phyloP scores from a whole-genome alignment of 345 rosid species.

The Limnanthes douglasii region DNA sequence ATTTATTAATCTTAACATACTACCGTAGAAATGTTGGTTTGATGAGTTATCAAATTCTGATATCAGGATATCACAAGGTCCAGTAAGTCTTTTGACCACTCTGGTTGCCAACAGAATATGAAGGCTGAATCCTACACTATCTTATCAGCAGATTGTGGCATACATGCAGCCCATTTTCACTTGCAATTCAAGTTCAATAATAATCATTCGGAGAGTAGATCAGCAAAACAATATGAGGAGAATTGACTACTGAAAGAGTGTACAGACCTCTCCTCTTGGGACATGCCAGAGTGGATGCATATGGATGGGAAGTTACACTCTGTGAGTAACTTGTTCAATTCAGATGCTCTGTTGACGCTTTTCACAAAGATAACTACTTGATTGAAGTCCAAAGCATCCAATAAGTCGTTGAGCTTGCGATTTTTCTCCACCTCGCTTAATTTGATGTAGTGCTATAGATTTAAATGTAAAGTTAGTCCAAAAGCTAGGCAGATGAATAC shows the following conservation, averaged over 20 bases:
- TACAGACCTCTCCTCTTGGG: constrained; percentile 89
- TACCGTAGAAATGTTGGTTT: no score
- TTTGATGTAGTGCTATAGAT: constrained; percentile 99
- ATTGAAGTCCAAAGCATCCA: constrained; percentile 97
- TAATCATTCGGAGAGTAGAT: neutral
- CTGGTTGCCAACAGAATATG: no score
- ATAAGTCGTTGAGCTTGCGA: constrained; percentile 90
- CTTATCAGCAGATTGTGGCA: no score
- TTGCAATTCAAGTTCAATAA: neutral
- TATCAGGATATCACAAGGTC: no score
- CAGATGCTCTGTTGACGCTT: constrained; percentile 92
- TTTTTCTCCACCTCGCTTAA: constrained; percentile 90
- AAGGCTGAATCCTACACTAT: no score
- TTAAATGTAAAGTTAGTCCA: no score
- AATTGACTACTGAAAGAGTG: neutral
- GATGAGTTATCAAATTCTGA: no score
- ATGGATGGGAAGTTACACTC: constrained; percentile 98
- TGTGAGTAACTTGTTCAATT: constrained; percentile 81
- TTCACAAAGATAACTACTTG: constrained; percentile 97
- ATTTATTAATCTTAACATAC: no score
- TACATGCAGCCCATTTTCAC: neutral
- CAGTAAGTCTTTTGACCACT: no score
- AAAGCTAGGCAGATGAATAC: neutral
- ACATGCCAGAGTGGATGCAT: constrained; percentile 98
- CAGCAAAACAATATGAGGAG: neutral